Evolutionary conservation across 805 yeast genomes (phyloP), one percentile per base, ranked within the genome.

Genomic region (Candida awuae): DNA sequence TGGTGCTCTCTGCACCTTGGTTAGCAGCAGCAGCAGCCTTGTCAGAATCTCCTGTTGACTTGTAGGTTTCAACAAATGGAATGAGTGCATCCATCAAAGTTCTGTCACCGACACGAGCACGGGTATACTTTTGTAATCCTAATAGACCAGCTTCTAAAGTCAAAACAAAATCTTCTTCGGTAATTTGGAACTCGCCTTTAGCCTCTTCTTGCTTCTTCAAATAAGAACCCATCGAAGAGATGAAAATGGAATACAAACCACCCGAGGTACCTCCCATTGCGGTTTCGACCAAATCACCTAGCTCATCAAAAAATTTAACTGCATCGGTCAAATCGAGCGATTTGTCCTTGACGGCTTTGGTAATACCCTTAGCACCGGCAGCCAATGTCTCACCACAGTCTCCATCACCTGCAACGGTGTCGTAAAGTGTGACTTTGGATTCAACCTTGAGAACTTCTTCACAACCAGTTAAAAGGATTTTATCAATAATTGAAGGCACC

Each of bases 241-340:
- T 66, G 61, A 68, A 84, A 40, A 88, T 90, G 3, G 95, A 83
- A 59, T 88, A 88, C 28, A 88, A 61, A 1, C 96, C 97, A 38
- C 97, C 97, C 1, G 94, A 84, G 0, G 97, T 90, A 36, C 97
- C 97, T 38, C 97, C 97, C 97, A 90, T 90, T n/a, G 76, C 77
- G 18, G 61, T 54, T 56, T 88, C 97, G 26, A 88, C 86, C 16
- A 82, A 59, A 40, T 86, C 94, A 3, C 96, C 84, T 35, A 88
- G 70, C 48, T 74, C 74, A n/a, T 78, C 67, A 32, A 84, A 58
- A 1, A 83, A 74, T 37, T 76, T 66, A 14, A 73, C 77, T 4
- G 73, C 77, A 46, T 74, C 80, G 14, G 52, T 34, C 29, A 70
- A 48, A n/a, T 58, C 60, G 16, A 72, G 51, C 8, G 59, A 49